Conservation (phyloP, 345 rosid genomes). For the Pistacia vera region DNA sequence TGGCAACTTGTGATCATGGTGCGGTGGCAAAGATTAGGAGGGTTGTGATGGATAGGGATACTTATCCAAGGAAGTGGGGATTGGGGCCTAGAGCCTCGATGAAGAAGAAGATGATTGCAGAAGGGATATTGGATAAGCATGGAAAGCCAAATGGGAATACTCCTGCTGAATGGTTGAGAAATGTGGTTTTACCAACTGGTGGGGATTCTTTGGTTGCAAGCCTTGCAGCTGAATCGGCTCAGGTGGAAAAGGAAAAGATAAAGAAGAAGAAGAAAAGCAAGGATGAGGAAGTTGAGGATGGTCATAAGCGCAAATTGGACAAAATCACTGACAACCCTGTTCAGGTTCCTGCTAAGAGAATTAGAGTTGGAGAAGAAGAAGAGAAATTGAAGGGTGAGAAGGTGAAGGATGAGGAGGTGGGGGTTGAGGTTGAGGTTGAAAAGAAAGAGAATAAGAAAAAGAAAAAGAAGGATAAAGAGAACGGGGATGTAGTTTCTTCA, state of each 20-base stretch:
- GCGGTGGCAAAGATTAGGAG: conserved; percentile 91
- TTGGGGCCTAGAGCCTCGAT: conserved; percentile 75
- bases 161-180: conserved; percentile 75
- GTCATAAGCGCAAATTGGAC: conserved; percentile 53
- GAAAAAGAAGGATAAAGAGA: conserved; percentile 27
- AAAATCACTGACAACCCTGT: conserved; percentile 37
- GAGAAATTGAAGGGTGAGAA: conserved; percentile 40
- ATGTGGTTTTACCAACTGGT: conserved; percentile 63
- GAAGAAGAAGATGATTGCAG: conserved; percentile 81
- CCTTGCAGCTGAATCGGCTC: conserved; percentile 52
- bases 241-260: conserved; percentile 8
- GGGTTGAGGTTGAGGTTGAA: conserved; percentile 35
- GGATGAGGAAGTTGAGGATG: conserved; percentile 21
- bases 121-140: conserved; percentile 79
- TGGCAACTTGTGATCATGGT: conserved; percentile 92
- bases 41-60: conserved; percentile 94
- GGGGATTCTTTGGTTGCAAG: conserved; percentile 69
- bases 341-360: conserved; percentile 52
- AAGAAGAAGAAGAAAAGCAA: conserved; percentile 39
- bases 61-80: conserved; percentile 93
- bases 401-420: conserved; percentile 49
- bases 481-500: neutral
- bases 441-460: conserved; percentile 50
- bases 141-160: conserved; percentile 79
- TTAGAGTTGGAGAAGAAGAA: conserved; percentile 38